Conservation (phyloP, 352 stramenopile species). For the Chrysophaeum taylorii region DNA sequence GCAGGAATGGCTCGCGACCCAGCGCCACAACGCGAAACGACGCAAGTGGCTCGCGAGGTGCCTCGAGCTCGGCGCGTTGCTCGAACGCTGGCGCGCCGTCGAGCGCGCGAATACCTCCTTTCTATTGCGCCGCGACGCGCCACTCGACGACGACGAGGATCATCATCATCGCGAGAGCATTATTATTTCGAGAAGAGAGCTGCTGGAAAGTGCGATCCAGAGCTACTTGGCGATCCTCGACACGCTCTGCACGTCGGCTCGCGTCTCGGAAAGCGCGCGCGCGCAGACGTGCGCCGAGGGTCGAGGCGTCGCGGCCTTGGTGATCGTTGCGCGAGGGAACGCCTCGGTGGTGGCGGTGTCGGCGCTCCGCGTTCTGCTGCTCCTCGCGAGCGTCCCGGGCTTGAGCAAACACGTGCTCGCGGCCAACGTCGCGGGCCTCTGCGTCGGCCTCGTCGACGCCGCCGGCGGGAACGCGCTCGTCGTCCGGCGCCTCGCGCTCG, state of each 20-base stretch:
- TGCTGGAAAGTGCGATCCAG: background rate
- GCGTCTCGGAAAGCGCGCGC: background rate
- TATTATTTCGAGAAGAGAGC: background rate
- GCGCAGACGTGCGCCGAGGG: background rate
- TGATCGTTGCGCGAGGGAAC: background rate
- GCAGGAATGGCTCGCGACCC: background rate
- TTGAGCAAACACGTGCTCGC: background rate
- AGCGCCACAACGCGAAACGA: background rate
- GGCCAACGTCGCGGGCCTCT: slow-evolving; percentile 1
- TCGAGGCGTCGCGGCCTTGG: background rate
- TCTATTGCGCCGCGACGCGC: too few species aligned
- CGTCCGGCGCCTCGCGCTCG: background rate
- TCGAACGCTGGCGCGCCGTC: background rate
- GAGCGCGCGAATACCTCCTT: too few species aligned
- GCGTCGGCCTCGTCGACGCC: background rate
- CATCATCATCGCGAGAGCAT: background rate
- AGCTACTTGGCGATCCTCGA: background rate
- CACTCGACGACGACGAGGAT: background rate
- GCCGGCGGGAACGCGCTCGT: background rate
- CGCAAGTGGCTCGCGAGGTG: background rate
- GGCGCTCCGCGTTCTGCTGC: background rate
- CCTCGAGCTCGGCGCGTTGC: background rate
- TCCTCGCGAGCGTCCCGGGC: background rate
- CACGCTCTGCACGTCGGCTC: background rate
- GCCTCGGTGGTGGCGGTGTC: too few species aligned